Evolutionary conservation across 179 eudicot species (phyloP), one percentile per base, ranked within the genome.

Genomic region (Spergularia azorica): DNA sequence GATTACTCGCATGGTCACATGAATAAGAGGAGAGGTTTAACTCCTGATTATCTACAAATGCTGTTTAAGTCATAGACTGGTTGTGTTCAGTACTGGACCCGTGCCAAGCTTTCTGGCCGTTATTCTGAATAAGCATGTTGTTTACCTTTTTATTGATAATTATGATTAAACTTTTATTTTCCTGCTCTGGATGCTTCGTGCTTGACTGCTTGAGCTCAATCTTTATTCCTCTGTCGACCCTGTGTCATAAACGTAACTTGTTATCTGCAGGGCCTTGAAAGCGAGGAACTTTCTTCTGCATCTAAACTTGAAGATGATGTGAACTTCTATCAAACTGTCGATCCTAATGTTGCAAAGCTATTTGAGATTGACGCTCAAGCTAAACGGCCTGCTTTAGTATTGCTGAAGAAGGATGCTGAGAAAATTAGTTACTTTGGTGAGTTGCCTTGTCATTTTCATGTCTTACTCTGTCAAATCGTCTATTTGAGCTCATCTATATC

Each of bases 291-390:
- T 77, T 82, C 86, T 76, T 92, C 92, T 81, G 98, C 94, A 71
- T 89, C 98, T 21, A 84, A 80, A 80, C 80, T 82, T 63, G 94
- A 94, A 18, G 97, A 94, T 63, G 96, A 86, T 62, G 86, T 96
- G 39, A 92, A 86, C 81, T 94, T 90, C 83, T 96, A 96, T 78
- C 99, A 96, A 84, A 94, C 99, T n/a, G 69, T 75, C 9, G 90
- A 77, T 70, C 85, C 94, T 21, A 88, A 90, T 75, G 92, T 96
- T 55, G 98, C 98, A 39, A 80, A 86, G 87, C 59, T 94, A 65
- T 94, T 96, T 81, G 88, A 88, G 76, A 67, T 96, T 57, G 96
- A 88, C 66, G 72, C 87, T 13, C 60, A 87, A 14, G 90, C 82
- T 60, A 94, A 88, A 73, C 94, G 90, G 68, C 98, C 99, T n/a